Conservation (phyloP, 192 early-diverging fungal genomes). For the Backusella tarrabulga region DNA sequence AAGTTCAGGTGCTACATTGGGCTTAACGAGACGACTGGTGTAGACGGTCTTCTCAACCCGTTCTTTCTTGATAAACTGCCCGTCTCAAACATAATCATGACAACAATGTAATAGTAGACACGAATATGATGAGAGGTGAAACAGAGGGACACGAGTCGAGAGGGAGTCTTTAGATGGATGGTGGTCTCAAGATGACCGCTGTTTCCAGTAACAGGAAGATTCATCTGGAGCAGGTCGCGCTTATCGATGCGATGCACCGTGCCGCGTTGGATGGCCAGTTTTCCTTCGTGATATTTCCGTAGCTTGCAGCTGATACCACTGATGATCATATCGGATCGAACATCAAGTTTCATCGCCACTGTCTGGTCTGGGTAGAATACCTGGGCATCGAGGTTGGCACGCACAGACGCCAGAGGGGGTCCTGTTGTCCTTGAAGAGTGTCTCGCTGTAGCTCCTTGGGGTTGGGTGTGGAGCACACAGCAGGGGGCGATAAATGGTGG, state of each 20-base stretch:
- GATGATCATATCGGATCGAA: constrained; percentile 1
- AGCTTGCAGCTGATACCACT: constrained; percentile 11
- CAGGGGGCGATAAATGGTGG: constrained; percentile 36
- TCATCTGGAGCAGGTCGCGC: background rate
- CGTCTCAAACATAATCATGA: constrained; percentile 16
- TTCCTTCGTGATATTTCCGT: constrained; percentile 31
- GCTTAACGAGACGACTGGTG: constrained; percentile 9
- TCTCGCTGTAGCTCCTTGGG: constrained; percentile 25
- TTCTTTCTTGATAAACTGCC: constrained; percentile 13
- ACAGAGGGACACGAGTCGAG: constrained; percentile 27
- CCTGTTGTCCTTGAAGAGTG: constrained; percentile 27
- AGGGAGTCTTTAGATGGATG: constrained; percentile 22
- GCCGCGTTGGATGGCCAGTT: constrained; percentile 17
- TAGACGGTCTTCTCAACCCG: constrained; percentile 9
- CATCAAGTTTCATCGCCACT: background rate
- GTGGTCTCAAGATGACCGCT: background rate
- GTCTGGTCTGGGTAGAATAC: constrained; percentile 25
- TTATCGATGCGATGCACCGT: constrained; percentile 16
- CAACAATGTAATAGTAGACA: constrained; percentile 26
- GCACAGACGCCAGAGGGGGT: constrained; percentile 9
- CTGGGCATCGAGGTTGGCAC: constrained; percentile 16
- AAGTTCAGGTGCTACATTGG: constrained; percentile 8
- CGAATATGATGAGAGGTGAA: constrained; percentile 24
- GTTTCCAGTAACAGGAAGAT: background rate
- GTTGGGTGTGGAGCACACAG: constrained; percentile 28